phyloP scores from a whole-genome alignment of 148 eudicot species.

The Camellia granthamiana region DNA sequence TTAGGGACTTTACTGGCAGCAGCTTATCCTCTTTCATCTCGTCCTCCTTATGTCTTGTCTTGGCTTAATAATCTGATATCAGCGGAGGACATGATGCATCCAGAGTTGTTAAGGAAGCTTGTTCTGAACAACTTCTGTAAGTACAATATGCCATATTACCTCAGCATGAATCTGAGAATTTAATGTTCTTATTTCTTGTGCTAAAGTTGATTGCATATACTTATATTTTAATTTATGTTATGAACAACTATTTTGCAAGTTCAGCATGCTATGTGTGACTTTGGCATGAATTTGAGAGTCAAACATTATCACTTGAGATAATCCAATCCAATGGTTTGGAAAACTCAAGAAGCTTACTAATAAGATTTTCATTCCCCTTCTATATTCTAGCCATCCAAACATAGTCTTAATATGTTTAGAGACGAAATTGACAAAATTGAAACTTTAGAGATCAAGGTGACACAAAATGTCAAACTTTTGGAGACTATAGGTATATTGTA shows the following conservation, averaged over 20 bases:
- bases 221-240: background rate
- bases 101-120: conserved; percentile 81
- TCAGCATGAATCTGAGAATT: conserved; percentile 1
- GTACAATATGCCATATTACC: conserved; percentile 21
- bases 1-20: conserved; percentile 86
- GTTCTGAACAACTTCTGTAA: conserved; percentile 90
- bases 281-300: background rate
- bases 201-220: background rate
- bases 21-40: conserved; percentile 84
- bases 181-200: background rate
- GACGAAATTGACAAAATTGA: no score
- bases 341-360: no score
- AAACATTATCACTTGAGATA: background rate
- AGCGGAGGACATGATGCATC: conserved; percentile 96
- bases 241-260: background rate
- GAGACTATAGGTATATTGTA: no score
- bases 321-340: no score
- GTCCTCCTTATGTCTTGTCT: conserved; percentile 81
- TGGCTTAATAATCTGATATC: conserved; percentile 90
- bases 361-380: no score
- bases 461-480: no score
- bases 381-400: no score
- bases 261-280: background rate
- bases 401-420: no score
- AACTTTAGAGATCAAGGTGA: no score